Evolutionary conservation across 495 filamentous ascomycete species (phyloP), one percentile per base, ranked within the genome.

Genomic region (Podospora sp.): DNA sequence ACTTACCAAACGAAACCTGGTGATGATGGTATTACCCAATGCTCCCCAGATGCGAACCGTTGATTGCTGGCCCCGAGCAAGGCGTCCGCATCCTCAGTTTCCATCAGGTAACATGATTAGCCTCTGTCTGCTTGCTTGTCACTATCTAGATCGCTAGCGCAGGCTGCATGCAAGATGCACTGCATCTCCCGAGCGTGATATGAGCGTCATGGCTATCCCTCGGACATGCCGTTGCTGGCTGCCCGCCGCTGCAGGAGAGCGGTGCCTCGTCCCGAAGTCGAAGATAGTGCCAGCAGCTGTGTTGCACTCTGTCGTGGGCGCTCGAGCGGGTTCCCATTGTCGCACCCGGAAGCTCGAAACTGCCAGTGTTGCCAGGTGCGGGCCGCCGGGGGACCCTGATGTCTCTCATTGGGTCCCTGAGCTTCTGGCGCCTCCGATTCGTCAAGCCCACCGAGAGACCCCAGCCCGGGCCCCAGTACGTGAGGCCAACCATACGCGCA

Each of bases 161-260:
- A 60, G 25, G 57, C 57, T 55, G 56, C 22, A 59, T 59, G 56
- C 56, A n/a, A 59, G 56, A 59, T 59, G 56, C 56, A 59, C 24
- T 59, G 56, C 56, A 59, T 8, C 21, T 35, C 8, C 56, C 27
- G 22, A 21, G 24, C 24, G 2, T 5, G 24, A 27, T 60, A 2
- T 35, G 11, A 24, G 40, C 40, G 40, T 14, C 40, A 46, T 35
- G 24, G 24, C 56, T 59, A 18, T 6, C n/a, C 33, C 65, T 62
- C 65, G 59, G 65, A 40, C 24, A 36, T 62, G 65, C 65, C 65
- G 65, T 61, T 56, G 58, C 56, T 22, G 58, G 22, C 52, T 24
- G 52, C 16, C 52, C 14, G 46, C n/a, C 36, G 21, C 60, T 51
- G 46, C 46, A 29, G 25, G 49, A 49, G 29, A 62, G 8, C n/a